A percentile compares a stretch with the other conserved stretches of the same genome.
phyloP scores from a whole-genome alignment of 495 filamentous ascomycete species.

The Platismatia glauca region DNA sequence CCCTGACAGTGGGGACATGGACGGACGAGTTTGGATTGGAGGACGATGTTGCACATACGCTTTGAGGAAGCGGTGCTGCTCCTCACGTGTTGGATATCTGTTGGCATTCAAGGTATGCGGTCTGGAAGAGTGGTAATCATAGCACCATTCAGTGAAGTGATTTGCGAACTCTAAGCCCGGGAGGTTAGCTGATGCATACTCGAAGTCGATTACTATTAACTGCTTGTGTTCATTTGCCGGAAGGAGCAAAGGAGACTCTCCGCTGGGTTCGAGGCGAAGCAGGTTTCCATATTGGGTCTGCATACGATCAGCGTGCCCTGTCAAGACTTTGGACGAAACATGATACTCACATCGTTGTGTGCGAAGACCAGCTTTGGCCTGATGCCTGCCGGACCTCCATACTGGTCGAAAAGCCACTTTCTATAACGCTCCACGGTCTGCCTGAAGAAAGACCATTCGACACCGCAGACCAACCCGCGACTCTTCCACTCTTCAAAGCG shows the following conservation, averaged over 20 bases:
- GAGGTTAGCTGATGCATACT: conserved; percentile 87
- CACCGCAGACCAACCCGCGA: conserved; percentile 71
- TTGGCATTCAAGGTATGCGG: conserved; percentile 59
- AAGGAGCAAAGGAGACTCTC: conserved; percentile 77
- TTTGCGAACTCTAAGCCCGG: conserved; percentile 92
- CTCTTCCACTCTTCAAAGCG: conserved; percentile 50
- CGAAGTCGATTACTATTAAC: conserved; percentile 95
- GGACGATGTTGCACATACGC: conserved; percentile 79
- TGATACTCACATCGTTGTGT: conserved; percentile 79
- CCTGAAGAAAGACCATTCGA: conserved; percentile 73
- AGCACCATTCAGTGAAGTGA: conserved; percentile 97
- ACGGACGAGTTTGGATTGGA: conserved; percentile 40
- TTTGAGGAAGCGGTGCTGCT: conserved; percentile 75
- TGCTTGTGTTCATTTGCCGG: conserved; percentile 91
- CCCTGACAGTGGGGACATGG: conserved; percentile 47
- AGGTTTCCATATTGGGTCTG: conserved; percentile 99
- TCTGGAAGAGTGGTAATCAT: conserved; percentile 76
- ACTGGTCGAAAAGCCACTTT: conserved; percentile 30
- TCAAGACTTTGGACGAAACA: neutral
- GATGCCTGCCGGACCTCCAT: conserved; percentile 56
- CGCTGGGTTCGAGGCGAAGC: conserved; percentile 73
- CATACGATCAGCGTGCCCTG: conserved; percentile 18
- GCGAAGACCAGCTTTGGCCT: conserved; percentile 79
- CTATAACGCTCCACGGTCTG: conserved; percentile 40
- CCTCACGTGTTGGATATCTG: conserved; percentile 65